Evolutionary conservation across 495 filamentous ascomycete genomes (phyloP), one percentile per base, ranked within the genome.

Genomic region (Aspergillus hancockii): DNA sequence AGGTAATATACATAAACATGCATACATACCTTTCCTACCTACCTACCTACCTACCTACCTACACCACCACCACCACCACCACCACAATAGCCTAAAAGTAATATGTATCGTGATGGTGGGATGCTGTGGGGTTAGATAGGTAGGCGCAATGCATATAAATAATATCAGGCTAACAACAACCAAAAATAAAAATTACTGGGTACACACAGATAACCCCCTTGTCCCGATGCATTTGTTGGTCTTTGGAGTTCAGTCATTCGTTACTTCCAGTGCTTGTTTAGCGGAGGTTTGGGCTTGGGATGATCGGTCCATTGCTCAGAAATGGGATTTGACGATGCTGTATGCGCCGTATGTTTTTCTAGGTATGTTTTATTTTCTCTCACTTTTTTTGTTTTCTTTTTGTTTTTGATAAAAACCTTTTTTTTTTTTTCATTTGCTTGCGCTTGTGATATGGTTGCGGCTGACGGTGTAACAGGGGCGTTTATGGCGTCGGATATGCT

Each of bases 261-360:
- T 96, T 56, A 92, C 92, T 0, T 90, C 92, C 0, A 60, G 83
- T 4, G 82, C 85, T 5, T 95, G 90, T 72, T 81, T 90, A 30
- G 75, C 78, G 10, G 84, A 86, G 45, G 79, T 83, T 45, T 76
- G 73, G 79, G 76, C 67, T 53, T 86, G 83, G 79, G 75, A 79
- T 58, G 84, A 85, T 59, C 72, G 87, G 16, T 77, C 83, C n/a
- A 61, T 71, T 0, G 67, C 62, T 5, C 72, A 86, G 60, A 88
- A 85, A 62, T 63, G 80, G 55, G 85, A 85, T 60, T 65, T 86
- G 54, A 82, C 79, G 1, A 79, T 79, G 60, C 68, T 90, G 13
- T 93, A 92, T 69, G 84, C 80, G 14, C 88, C 88, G 6, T 96
- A 90, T 79, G 70, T 91, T 32, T 78, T 82, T 25, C 66, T 93